These are phyloP conservation scores for Erigeron philadelphicus DNA, from an alignment of 140 eudicot species.

Conservation along the genomic window DNA sequence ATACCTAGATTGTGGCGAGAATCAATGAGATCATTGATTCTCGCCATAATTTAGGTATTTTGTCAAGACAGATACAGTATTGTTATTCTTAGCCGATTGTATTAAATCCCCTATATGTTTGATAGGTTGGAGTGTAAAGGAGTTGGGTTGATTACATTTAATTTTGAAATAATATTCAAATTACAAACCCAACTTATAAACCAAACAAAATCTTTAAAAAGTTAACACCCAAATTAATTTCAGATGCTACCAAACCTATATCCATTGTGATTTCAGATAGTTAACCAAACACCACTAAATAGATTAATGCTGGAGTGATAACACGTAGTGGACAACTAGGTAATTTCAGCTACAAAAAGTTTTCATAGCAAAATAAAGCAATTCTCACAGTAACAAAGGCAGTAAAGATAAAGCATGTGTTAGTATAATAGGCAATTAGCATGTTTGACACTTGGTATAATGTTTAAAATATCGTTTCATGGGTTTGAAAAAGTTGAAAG, in stretches of 20 bases:
- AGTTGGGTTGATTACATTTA: too few species aligned
- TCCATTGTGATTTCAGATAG: neutral
- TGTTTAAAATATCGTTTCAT: neutral
- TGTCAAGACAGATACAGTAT: too few species aligned
- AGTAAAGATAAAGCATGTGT: neutral
- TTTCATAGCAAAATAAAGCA: neutral
- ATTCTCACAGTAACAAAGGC: neutral
- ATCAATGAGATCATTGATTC: neutral
- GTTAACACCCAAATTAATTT: too few species aligned
- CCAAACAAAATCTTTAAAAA: too few species aligned
- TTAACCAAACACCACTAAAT: neutral
- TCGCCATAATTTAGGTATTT: too few species aligned
- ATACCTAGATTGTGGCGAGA: neutral
- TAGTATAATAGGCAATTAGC: conserved; percentile 1
- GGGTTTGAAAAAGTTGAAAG: neutral
- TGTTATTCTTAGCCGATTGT: conserved; percentile 1
- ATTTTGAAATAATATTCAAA: too few species aligned
- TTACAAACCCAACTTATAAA: too few species aligned
- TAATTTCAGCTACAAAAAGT: neutral
- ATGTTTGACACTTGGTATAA: neutral
- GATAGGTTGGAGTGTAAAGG: too few species aligned
- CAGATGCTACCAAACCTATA: too few species aligned
- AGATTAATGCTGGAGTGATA: neutral
- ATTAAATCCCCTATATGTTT: neutral
- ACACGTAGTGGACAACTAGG: neutral